These are phyloP conservation scores for Clausena lansium DNA, from an alignment of 345 rosid species.

Conservation along the genomic window DNA sequence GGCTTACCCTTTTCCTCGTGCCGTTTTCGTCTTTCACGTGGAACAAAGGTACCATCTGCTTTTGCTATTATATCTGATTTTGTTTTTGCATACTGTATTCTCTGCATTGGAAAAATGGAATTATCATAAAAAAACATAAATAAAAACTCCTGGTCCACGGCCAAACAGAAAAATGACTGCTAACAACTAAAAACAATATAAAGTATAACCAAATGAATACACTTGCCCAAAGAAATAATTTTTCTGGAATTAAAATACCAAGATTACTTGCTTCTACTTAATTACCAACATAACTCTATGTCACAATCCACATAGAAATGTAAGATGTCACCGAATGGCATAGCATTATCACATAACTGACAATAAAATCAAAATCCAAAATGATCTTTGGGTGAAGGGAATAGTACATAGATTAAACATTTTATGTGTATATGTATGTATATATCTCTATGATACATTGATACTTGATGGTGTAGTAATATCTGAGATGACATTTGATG, in stretches of 20 bases:
- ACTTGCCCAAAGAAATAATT: neutral
- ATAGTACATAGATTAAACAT: neutral
- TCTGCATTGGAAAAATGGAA: constrained; percentile 40
- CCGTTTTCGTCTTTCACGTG: constrained; percentile 89
- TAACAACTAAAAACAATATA: neutral
- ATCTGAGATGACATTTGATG: neutral
- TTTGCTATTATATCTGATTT: constrained; percentile 91
- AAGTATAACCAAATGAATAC: neutral
- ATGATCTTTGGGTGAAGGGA: neutral
- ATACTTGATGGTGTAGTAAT: neutral
- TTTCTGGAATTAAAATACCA: neutral
- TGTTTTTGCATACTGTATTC: constrained; percentile 89
- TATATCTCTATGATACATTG: too few species aligned
- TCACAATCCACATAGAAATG: neutral
- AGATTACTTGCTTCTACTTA: neutral
- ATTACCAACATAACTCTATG: neutral
- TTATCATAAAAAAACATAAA: neutral
- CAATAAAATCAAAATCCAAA: neutral
- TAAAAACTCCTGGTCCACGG: neutral
- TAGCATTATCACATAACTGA: neutral
- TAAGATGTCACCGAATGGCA: neutral
- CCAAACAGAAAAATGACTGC: neutral
- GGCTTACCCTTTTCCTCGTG: constrained; percentile 85
- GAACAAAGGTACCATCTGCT: constrained; percentile 98
- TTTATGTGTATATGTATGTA: neutral